Evolutionary conservation across 164 flowering plant genomes (phyloP).

Genomic region (Nymphaea thermarum): DNA sequence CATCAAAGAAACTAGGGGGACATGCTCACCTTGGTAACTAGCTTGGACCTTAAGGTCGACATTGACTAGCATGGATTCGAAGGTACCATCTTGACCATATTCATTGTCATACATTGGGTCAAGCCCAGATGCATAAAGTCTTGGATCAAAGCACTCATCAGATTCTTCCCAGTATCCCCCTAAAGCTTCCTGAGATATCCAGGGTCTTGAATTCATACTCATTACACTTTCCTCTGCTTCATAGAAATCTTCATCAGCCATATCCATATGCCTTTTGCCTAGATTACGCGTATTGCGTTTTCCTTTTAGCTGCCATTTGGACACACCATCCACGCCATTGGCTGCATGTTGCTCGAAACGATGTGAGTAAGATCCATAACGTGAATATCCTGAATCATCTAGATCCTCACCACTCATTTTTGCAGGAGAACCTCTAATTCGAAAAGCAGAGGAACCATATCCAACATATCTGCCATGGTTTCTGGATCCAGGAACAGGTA

Average conservation of each 20-base stretch:
- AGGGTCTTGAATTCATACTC: background rate
- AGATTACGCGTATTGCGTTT: conserved; percentile 67
- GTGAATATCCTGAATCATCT: conserved; percentile 1
- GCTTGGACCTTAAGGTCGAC: conserved; percentile 71
- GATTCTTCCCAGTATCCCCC: conserved; percentile 44
- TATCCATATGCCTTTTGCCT: conserved; percentile 27
- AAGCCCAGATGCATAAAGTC: conserved; percentile 1
- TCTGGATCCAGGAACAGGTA: conserved; percentile 5
- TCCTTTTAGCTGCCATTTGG: conserved; percentile 88
- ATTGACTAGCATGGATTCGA: conserved; percentile 39
- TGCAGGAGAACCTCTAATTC: background rate
- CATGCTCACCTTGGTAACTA: conserved; percentile 52
- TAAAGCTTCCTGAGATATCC: conserved; percentile 17
- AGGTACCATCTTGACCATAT: conserved; percentile 16
- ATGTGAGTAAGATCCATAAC: background rate
- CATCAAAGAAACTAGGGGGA: conserved; percentile 71
- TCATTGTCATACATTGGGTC: conserved; percentile 28
- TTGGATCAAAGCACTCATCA: conserved; percentile 13
- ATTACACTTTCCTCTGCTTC: background rate
- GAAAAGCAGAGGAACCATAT: background rate
- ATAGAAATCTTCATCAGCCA: conserved; percentile 10
- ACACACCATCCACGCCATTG: conserved; percentile 19
- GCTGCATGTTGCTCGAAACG: background rate
- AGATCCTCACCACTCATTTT: background rate
- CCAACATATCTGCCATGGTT: background rate